Evolutionary conservation across 257 asterid species (phyloP), one percentile per base, ranked within the genome.

Genomic region (Forsythia suspensa): DNA sequence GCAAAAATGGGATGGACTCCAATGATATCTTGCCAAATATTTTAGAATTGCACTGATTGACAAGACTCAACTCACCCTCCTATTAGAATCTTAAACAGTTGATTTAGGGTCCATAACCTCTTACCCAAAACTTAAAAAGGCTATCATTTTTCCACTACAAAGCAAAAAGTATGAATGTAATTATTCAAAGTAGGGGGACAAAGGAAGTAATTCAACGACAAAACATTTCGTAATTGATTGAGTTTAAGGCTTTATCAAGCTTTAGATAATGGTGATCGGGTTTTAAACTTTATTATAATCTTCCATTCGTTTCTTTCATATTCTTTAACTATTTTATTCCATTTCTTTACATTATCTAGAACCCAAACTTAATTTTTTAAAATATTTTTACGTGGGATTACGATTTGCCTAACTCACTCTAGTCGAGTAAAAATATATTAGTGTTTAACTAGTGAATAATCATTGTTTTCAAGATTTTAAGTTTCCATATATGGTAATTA

Each of bases 161-260:
- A 84, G 86, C 77, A 43, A 55, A 84, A 91, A 70, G 85, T 82
- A 79, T 73, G 39, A 59, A 55, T 79, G 90, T 87, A 88, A 89
- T 90, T 78, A 89, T 92, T 79, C 78, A 74, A 76, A 84, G 69
- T 80, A 20, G 83, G 93, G 94, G 83, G 88, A 84, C 96, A 85
- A 87, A 87, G 83, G 82, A 48, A 70, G 83, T 70, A 81, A 85
- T 89, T 90, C 93, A 89, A 87, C 89, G 92, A 90, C 92, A 86
- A 13, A 9, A 79, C 84, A 82, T 85, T 82, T 66, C 39, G 75
- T 80, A 82, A 80, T 75, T 80, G 85, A 80, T 75, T 77, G 73
- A 73, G 46, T 82, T 84, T 71, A 76, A 61, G 80, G 41, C 71
- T 74, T 67, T 55, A 8, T 39, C 55, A 21, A 72, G 73, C 79